Evolutionary conservation across 2,329 filamentous ascomycete species (phyloP).

Genomic region (Berkeleyomyces rouxiae): DNA sequence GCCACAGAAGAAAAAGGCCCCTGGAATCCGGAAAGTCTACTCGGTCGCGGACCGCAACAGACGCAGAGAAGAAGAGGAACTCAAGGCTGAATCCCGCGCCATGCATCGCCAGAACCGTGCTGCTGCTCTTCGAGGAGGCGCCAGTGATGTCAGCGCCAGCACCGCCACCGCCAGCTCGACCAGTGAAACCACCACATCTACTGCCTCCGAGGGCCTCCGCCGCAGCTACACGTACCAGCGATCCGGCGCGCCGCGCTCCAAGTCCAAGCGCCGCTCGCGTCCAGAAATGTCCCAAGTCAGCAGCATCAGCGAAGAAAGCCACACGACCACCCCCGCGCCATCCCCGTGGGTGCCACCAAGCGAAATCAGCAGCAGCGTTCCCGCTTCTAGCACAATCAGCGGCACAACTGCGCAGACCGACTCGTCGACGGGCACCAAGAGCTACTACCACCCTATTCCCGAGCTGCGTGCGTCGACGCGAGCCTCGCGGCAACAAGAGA

Average conservation of each 20-base stretch:
- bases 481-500: not conserved
- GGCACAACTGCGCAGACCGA: constrained; percentile 16
- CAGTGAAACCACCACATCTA: constrained; percentile 3
- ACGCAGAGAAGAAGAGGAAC: constrained; percentile 34
- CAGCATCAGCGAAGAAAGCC: constrained; percentile 15
- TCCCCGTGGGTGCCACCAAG: constrained; percentile 6
- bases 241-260: constrained; percentile 17
- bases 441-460: constrained; percentile 39
- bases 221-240: constrained; percentile 40
- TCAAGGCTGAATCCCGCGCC: constrained; percentile 38
- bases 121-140: constrained; percentile 11
- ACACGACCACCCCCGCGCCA: not conserved
- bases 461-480: constrained; percentile 25
- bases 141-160: constrained; percentile 7
- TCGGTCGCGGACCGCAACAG: constrained; percentile 39
- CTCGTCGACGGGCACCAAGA: constrained; percentile 39
- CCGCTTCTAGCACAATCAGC: constrained; percentile 12
- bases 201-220: constrained; percentile 17
- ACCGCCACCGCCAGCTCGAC: not conserved
- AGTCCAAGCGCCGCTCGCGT: constrained; percentile 17
- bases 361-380: constrained; percentile 1
- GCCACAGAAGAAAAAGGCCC: constrained; percentile 28
- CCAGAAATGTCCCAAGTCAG: constrained; percentile 16
- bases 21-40: constrained; percentile 45
- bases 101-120: constrained; percentile 36